Percentiles rank a stretch among this genome's conserved stretches.
These are phyloP conservation scores for Hypoxylon trugodes DNA, from an alignment of 495 filamentous ascomycete genomes.

Conservation along the genomic window DNA sequence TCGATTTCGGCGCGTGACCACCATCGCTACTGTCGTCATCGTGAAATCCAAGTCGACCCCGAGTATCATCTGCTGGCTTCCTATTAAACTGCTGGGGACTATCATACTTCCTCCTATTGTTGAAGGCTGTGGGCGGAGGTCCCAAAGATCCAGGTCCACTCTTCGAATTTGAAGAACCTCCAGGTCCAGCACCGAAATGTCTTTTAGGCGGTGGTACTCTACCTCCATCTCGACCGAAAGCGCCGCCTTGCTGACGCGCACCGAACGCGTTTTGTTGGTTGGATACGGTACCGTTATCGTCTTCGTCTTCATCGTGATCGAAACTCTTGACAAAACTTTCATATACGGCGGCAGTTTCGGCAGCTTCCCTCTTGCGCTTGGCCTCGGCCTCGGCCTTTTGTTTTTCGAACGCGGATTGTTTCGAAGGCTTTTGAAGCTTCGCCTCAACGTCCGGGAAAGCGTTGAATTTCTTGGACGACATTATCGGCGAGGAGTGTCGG, in stretches of 20 bases:
- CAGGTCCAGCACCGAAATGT: slow-evolving; percentile 52
- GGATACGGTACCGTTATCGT: slow-evolving; percentile 30
- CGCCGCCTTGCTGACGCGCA: slow-evolving; percentile 48
- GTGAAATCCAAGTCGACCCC: slow-evolving; percentile 49
- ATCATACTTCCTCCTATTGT: slow-evolving; percentile 59
- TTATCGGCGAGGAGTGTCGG: slow-evolving; percentile 25
- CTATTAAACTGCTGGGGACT: slow-evolving; percentile 40
- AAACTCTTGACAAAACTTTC: slow-evolving; percentile 93
- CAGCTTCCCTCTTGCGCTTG: slow-evolving; percentile 85
- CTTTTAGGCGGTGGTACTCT: slow-evolving; percentile 44
- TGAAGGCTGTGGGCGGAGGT: slow-evolving; percentile 62
- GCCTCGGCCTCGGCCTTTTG: slow-evolving; percentile 94
- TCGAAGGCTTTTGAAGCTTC: slow-evolving; percentile 83
- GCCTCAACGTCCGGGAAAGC: slow-evolving; percentile 85
- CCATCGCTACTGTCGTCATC: slow-evolving; percentile 46
- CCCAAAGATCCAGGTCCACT: slow-evolving; percentile 83
- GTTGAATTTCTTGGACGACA: slow-evolving; percentile 53
- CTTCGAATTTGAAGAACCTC: slow-evolving; percentile 47
- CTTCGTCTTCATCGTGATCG: slow-evolving; percentile 69
- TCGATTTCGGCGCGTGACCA: slow-evolving; percentile 29
- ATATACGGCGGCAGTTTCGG: slow-evolving; percentile 88
- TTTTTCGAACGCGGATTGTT: slow-evolving; percentile 91
- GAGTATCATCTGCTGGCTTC: slow-evolving; percentile 42
- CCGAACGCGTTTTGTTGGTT: slow-evolving; percentile 52
- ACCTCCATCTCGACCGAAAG: slow-evolving; percentile 52